phyloP scores from a whole-genome alignment of 768 basidiomycete species.

The Psilocybe azurescens region DNA sequence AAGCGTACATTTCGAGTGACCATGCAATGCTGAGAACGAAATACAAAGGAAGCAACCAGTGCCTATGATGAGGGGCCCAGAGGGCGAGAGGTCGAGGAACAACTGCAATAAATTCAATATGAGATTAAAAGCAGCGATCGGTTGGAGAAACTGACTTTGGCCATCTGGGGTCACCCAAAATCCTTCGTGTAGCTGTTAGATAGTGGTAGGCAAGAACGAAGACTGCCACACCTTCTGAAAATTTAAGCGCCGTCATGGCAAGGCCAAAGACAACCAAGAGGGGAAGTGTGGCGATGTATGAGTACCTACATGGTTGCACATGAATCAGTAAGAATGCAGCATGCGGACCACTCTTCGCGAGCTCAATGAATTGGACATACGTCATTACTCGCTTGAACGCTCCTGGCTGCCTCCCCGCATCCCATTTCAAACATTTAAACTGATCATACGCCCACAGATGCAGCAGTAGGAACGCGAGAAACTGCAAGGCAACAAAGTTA shows the following conservation, averaged over 20 bases:
- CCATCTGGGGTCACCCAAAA: conserved; percentile 41
- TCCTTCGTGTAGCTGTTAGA: conserved; percentile 32
- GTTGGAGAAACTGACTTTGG: conserved; percentile 31
- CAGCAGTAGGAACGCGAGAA: conserved; percentile 66
- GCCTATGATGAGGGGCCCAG: conserved; percentile 51
- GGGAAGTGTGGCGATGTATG: conserved; percentile 76
- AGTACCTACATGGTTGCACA: conserved; percentile 55
- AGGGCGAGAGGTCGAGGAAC: conserved; percentile 58
- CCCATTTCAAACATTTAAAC: conserved; percentile 78
- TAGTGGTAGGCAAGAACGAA: neutral
- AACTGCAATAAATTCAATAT: conserved; percentile 40
- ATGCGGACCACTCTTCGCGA: conserved; percentile 17
- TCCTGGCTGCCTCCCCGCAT: conserved; percentile 77
- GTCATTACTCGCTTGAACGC: conserved; percentile 91
- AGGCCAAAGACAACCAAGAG: conserved; percentile 69
- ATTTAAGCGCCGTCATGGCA: conserved; percentile 69
- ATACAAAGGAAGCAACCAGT: conserved; percentile 71
- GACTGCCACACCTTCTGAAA: conserved; percentile 64
- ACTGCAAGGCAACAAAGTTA: conserved; percentile 47
- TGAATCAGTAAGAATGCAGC: conserved; percentile 21
- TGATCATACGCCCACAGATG: conserved; percentile 86
- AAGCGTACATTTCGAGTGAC: conserved; percentile 75
- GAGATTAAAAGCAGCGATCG: neutral
- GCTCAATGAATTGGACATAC: conserved; percentile 44
- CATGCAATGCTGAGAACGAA: conserved; percentile 76